Percentiles rank a stretch among this genome's conserved stretches.
These are phyloP conservation scores for Pyrenopolyporus hunteri DNA, from an alignment of 495 filamentous ascomycete genomes.

Conservation along the genomic window DNA sequence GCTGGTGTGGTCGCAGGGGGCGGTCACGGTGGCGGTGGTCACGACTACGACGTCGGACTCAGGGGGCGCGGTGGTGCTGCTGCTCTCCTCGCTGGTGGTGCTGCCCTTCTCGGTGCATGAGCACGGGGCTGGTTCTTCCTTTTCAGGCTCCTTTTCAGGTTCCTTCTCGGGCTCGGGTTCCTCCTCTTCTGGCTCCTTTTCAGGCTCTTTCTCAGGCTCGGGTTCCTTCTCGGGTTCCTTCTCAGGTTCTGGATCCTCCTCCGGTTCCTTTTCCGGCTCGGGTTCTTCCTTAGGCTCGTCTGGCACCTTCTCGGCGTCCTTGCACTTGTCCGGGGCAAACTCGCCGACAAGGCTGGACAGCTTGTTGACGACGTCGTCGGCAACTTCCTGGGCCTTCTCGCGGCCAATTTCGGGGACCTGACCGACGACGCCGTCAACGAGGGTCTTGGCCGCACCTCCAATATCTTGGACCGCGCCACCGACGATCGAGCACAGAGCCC, in stretches of 20 bases:
- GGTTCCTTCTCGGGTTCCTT: not conserved
- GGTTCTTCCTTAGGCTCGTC: not conserved
- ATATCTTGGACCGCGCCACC: slow-evolving; percentile 40
- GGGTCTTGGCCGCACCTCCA: slow-evolving; percentile 42
- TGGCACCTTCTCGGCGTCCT: slow-evolving; percentile 1
- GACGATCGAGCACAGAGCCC: slow-evolving; percentile 40
- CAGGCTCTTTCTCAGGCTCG: not conserved
- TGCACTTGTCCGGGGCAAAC: slow-evolving; percentile 33
- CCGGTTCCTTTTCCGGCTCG: not conserved
- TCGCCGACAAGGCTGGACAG: slow-evolving; percentile 35
- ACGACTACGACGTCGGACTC: not conserved
- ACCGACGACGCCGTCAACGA: slow-evolving; percentile 43
- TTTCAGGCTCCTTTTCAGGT: no score
- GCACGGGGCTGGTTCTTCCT: no score
- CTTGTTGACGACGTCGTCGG: slow-evolving; percentile 44
- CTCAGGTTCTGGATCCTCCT: not conserved
- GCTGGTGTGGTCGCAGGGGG: not conserved
- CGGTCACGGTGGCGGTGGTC: not conserved
- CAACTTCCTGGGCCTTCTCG: slow-evolving; percentile 38
- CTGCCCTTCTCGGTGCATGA: no score
- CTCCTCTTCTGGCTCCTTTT: not conserved
- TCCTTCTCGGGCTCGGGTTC: no score
- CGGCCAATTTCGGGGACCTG: slow-evolving; percentile 44
- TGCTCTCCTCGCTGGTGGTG: no score
- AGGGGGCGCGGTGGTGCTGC: not conserved